Evolutionary conservation across 208 protist genomes (phyloP).

Genomic region (Blastocrithidia nonstop): DNA sequence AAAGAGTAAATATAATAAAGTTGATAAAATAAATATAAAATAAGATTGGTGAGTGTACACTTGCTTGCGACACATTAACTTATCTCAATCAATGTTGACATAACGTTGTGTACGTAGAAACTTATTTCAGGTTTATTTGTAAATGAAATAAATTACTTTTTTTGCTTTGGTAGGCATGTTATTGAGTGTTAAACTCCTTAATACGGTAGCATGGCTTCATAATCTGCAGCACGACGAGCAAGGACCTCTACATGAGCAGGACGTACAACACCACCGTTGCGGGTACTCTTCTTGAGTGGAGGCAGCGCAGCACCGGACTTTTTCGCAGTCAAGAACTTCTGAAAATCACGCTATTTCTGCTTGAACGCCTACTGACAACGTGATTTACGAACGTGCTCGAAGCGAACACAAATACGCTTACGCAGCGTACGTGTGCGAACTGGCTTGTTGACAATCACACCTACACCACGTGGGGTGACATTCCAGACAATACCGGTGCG

Average conservation of each 20-base stretch:
- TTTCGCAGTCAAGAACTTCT: conserved; percentile 52
- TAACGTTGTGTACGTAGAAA: no score
- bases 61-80: no score
- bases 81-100: no score
- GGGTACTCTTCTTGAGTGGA: conserved; percentile 48
- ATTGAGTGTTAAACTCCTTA: conserved; percentile 6
- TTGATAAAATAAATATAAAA: no score
- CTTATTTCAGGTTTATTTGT: neutral
- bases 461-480: conserved; percentile 96
- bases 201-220: conserved; percentile 79
- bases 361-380: conserved; percentile 86
- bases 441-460: conserved; percentile 99
- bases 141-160: neutral
- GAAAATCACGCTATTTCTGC: conserved; percentile 66
- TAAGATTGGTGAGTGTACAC: no score
- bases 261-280: conserved; percentile 52
- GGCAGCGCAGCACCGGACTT: conserved; percentile 70
- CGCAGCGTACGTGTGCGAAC: conserved; percentile 94
- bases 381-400: conserved; percentile 97
- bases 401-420: conserved; percentile 99
- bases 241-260: conserved; percentile 64
- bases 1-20: no score
- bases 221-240: conserved; percentile 60
- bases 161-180: no score
- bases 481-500: conserved; percentile 99